Evolutionary conservation across 495 filamentous ascomycete genomes (phyloP), one percentile per base, ranked within the genome.

Genomic region (Polyplosphaeria fusca): DNA sequence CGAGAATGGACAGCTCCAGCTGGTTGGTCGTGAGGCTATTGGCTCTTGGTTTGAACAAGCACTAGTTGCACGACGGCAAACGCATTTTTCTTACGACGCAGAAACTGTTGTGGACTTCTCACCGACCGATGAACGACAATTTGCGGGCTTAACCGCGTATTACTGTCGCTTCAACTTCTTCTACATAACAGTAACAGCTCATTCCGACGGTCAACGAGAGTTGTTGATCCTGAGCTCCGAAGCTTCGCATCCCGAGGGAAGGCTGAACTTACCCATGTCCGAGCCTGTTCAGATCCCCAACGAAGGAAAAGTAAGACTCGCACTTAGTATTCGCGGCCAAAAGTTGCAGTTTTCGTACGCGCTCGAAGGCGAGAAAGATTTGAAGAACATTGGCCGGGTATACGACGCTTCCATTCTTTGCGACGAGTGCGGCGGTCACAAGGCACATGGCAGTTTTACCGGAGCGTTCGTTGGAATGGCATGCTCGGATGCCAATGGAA

Each of bases 101-200:
- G 78, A 82, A 68, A 81, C 78, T 0, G 70, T 76, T 5, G 58
- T 80, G 0, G 72, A 79, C 54, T 82, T 77, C 63, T 64, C 69
- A 1, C 79, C 79, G 0, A 61, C 59, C 0, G 79, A 82, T 53
- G 78, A 80, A 69, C 69, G 79, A 22, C 76, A 82, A 58, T 82
- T 79, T 55, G 79, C 78, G 2, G 79, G 79, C 0, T 66, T 82
- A 19, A 77, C 77, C n/a, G 76, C 75, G 22, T 82, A 80, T 60
- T 82, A 82, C 66, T 79, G 77, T 59, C 77, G 79, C 3, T 80
- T 69, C 68, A 82, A 82, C 63, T 80, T 82, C 66, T 80, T 80
- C 68, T 82, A 82, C 51, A 67, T 82, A 5, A 74, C 77, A 0
- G 77, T 82, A 11, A 75, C 76, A n/a, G 78, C 77, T 1, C 72